Evolutionary conservation across 257 asterid genomes (phyloP), one percentile per base, ranked within the genome.

Genomic region (Echites panduratus): DNA sequence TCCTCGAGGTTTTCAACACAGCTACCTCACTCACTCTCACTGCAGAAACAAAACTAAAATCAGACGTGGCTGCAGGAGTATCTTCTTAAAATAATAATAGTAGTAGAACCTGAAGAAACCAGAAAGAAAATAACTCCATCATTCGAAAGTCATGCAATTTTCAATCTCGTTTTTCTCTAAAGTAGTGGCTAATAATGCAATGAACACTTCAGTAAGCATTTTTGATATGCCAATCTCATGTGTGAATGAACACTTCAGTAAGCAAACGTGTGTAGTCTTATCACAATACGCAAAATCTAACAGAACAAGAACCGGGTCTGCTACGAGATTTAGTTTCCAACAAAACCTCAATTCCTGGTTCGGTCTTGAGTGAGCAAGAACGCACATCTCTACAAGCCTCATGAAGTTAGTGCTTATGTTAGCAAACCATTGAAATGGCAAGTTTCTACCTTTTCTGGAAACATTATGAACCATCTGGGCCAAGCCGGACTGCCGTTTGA

Each of bases 21-120:
- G 76, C 70, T 26, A 62, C 49, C n/a, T n/a, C n/a, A n/a, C 61
- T 61, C 41, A 24, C 38, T 56, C 66, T n/a, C 67, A 12, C 54
- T 17, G 41, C 29, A 27, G 69, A 47, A 61, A 61, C 48, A 45
- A 48, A 61, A 59, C 49, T 27, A 59, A 61, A 45, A 20, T 32
- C 27, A 38, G 13, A 11, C 59, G 9, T 16, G 40, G 47, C 16
- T 67, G 71, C 71, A 67, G 54, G 1, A 12, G 47, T 12, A 7
- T 50, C n/a, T 3, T 10, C 44, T 38, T 1, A 1, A 1, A 17
- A 19, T 20, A 12, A n/a, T 17, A n/a, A n/a, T n/a, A n/a, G n/a
- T n/a, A n/a, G n/a, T n/a, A n/a, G n/a, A 72, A 40, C 3, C 8
- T 9, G 19, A 59, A 24, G 27, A 48, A 26, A 43, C 22, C 32